A percentile compares a stretch with the other conserved stretches of the same genome.
phyloP scores from a whole-genome alignment of 371 early-diverging fungal species.

The Rhizomucor pusillus region DNA sequence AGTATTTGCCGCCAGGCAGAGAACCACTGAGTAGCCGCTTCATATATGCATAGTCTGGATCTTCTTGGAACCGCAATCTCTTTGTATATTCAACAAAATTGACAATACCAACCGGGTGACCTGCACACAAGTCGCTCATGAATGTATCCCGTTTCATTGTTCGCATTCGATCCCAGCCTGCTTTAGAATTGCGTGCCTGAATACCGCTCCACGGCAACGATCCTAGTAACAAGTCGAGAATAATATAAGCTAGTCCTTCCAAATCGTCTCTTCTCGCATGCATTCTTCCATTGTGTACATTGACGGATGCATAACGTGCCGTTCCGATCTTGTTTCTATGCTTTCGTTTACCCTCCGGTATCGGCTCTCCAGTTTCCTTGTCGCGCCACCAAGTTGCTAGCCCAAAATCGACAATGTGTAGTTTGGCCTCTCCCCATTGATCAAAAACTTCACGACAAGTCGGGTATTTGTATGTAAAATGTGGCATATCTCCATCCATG shows the following conservation, averaged over 20 bases:
- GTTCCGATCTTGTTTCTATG: slow-evolving; percentile 58
- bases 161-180: slow-evolving; percentile 64
- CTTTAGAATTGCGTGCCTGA: slow-evolving; percentile 52
- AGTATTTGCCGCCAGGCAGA: slow-evolving; percentile 24
- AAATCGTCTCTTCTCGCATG: slow-evolving; percentile 64
- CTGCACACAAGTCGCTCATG: slow-evolving; percentile 55
- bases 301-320: slow-evolving; percentile 63
- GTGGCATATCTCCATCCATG: neutral
- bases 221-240: slow-evolving; percentile 56
- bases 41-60: slow-evolving; percentile 84
- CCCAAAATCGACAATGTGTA: slow-evolving; percentile 60
- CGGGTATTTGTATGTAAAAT: neutral
- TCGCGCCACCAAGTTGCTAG: slow-evolving; percentile 50
- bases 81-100: slow-evolving; percentile 74
- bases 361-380: slow-evolving; percentile 38
- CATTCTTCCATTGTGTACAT: slow-evolving; percentile 55
- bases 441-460: slow-evolving; percentile 17
- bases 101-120: slow-evolving; percentile 53
- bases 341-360: slow-evolving; percentile 41
- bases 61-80: slow-evolving; percentile 81
- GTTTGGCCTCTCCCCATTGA: slow-evolving; percentile 25
- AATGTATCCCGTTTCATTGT: slow-evolving; percentile 53
- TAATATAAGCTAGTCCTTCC: slow-evolving; percentile 58
- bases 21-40: slow-evolving; percentile 39
- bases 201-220: slow-evolving; percentile 64